Base-by-base conservation (phyloP, 768 basidiomycete species). In the Russula lepida region DNA sequence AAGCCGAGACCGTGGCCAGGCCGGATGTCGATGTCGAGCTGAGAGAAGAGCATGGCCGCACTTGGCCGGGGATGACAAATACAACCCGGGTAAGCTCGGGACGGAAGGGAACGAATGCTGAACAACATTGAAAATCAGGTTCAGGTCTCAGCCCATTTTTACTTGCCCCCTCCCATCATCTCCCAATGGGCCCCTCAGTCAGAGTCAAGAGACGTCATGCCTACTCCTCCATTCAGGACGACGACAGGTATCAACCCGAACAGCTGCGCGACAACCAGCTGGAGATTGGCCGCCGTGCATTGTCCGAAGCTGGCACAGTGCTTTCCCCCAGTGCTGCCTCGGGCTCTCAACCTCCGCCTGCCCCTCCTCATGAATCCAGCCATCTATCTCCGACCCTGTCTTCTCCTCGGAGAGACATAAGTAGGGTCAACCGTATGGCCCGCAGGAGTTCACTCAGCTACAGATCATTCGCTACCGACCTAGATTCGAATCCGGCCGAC, bases 1-100 rank as follows among this genome's bases (percentile, higher is more conserved):
- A 84, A 79, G 1, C 89, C 89, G 46, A 92, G 78, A 23, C 89
- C 88, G 13, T 76, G 75, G 32, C 88, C 90, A 39, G 91, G 91
- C 66, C 82, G 75, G 56, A 92, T 76, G 66, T 92, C 90, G 63
- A 88, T 75, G 65, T 92, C 86, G 54, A 92, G 76, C 28, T 81
- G 77, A 35, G 86, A 82, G 66, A 83, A 81, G 85, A 88, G 62
- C 62, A 63, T 63, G n/a, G 28, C n/a, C n/a, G n/a, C n/a, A n/a
- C n/a, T n/a, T n/a, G 0, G 35, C 11, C 3, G 21, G 23, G 9
- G 11, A 6, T 21, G 21, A 21, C 43, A 44, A 44, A 44, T 44
- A 41, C 21, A 21, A 6, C 7, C 43, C 43, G 43, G 43, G 43
- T 44, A 12, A 21, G 43, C 4, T 21, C 43, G 43, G 41, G 41